phyloP scores from a whole-genome alignment of 2,329 filamentous ascomycete species.

The Amauroascus niger region DNA sequence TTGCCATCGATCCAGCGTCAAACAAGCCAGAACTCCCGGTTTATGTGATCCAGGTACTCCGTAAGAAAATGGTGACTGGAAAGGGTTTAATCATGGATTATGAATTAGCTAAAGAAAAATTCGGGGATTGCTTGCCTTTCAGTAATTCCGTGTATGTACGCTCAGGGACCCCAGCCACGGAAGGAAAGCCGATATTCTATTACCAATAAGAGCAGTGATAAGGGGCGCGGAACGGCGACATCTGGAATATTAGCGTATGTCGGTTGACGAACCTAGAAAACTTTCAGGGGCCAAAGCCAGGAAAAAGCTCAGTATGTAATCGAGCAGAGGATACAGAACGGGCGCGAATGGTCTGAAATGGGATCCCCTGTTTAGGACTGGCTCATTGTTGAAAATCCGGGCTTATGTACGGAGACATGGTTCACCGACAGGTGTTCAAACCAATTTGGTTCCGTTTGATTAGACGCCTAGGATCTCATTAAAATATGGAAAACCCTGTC shows the following conservation, averaged over 20 bases:
- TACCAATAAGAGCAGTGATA: neutral
- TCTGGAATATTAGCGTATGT: conserved; percentile 4
- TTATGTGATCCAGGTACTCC: neutral
- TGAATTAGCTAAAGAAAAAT: neutral
- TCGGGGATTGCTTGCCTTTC: neutral
- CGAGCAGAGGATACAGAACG: neutral
- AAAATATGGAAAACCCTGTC: neutral
- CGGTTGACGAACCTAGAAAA: neutral
- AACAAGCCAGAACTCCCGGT: neutral
- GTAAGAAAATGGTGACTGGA: neutral
- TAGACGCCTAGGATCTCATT: neutral
- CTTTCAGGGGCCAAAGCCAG: neutral
- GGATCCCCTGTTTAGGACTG: neutral
- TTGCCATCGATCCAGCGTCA: too few relatives aligned
- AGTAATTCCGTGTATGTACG: neutral
- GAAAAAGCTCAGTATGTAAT: neutral
- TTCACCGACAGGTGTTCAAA: neutral
- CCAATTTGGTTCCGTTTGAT: neutral
- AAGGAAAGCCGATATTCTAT: neutral
- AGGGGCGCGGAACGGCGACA: neutral
- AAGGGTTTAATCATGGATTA: neutral
- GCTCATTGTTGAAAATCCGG: neutral
- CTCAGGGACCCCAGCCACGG: neutral
- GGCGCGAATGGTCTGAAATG: neutral
- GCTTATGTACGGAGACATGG: neutral